Percentiles rank a stretch among this genome's conserved stretches.
Conservation (phyloP, 2,329 filamentous ascomycete species). For the Paraconiothyrium sp. region DNA sequence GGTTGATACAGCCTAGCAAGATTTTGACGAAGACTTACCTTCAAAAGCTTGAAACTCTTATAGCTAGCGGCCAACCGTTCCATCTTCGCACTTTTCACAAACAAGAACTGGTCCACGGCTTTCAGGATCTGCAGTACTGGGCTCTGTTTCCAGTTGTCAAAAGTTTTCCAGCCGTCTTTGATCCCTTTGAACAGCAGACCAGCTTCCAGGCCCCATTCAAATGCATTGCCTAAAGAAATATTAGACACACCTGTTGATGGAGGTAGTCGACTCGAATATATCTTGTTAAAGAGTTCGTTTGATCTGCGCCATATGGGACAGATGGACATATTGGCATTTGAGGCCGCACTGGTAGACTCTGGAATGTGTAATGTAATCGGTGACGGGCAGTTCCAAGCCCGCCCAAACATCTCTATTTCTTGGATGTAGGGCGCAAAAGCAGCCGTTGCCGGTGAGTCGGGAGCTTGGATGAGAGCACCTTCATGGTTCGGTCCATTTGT, state of each 20-base stretch:
- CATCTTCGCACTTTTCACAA: conserved; percentile 34
- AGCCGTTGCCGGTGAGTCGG: conserved; percentile 24
- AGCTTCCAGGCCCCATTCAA: conserved; percentile 31
- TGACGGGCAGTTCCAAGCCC: conserved; percentile 39
- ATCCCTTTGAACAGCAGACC: conserved; percentile 43
- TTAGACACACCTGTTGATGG: conserved; percentile 21
- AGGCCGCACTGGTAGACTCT: conserved; percentile 7
- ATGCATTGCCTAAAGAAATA: conserved; percentile 21
- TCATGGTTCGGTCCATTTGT: conserved; percentile 26
- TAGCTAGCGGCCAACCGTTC: conserved; percentile 40
- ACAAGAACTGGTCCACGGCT: conserved; percentile 41
- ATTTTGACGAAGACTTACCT: conserved; percentile 25
- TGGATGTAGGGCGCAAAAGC: conserved; percentile 42
- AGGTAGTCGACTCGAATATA: conserved; percentile 30
- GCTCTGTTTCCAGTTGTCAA: conserved; percentile 41
- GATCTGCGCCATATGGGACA: conserved; percentile 38
- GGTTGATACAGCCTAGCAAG: too few species aligned
- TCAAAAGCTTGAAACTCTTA: conserved; percentile 47
- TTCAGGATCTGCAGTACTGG: conserved; percentile 40
- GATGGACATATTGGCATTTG: conserved; percentile 24
- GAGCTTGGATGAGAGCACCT: conserved; percentile 20
- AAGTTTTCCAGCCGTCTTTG: conserved; percentile 39
- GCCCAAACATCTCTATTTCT: conserved; percentile 48
- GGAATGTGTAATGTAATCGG: conserved; percentile 41
- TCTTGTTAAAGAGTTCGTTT: conserved; percentile 43